Evolutionary conservation across 768 basidiomycete species (phyloP), one percentile per base, ranked within the genome.

Genomic region (Xanthoconium purpureum): DNA sequence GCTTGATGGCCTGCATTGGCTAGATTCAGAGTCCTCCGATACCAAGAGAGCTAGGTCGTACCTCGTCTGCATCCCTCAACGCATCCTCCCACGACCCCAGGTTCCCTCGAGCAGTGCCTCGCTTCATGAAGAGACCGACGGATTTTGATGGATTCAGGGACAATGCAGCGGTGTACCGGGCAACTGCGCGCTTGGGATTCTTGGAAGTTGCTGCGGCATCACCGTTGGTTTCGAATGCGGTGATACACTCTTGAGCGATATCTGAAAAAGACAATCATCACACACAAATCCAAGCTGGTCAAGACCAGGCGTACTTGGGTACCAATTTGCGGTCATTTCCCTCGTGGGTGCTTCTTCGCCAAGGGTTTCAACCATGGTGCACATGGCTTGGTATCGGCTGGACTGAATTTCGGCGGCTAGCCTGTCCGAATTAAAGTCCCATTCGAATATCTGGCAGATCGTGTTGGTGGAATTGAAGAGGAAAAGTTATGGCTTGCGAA

Each of bases 21-120:
- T 0, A 3, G 10, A 5, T 13, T 42, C 7, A 42, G 32, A 3
- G 11, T 2, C 3, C 5, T n/a, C 10, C 17, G 18, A 32, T 1
- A 30, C 0, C 3, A 1, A 17, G 5, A 17, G 2, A 5, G 12
- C n/a, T 12, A 37, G 15, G 3, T 24, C 2, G 12, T 51, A 57
- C 64, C 29, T 53, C 18, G 18, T 65, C 46, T 14, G 64, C 61
- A 15, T 65, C 60, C 1, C 35, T 37, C 40, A 66, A 20, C 1
- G 60, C 55, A 17, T 56, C 57, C 2, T 54, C 55, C 52, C 59
- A 61, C 7, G 13, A 24, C 6, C 15, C 49, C 48, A 12, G 28
- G n/a, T 5, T 38, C 5, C 15, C 48, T 6, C 11, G 28, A 2
- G 17, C 48, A 5, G 17, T 52, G 50, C 57, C 55, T 29, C 57